phyloP scores from a whole-genome alignment of 2,329 filamentous ascomycete species.

The Botrytis squamosa region DNA sequence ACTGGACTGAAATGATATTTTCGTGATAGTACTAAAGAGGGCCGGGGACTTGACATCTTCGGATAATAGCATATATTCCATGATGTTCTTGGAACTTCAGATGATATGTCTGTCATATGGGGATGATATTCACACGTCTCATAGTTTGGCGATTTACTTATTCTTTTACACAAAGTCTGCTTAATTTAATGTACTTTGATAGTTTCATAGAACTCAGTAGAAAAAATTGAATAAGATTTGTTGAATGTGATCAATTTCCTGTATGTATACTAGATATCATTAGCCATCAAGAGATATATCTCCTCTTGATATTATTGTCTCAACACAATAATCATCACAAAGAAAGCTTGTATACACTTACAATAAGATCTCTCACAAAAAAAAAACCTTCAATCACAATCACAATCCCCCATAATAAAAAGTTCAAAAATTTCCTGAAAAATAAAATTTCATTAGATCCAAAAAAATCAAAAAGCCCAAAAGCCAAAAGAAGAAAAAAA shows the following conservation, averaged over 20 bases:
- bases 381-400: background rate
- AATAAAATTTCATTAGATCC: background rate
- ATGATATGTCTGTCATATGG: too few relatives aligned
- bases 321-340: rapidly evolving
- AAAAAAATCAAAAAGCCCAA: background rate
- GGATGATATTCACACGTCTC: background rate
- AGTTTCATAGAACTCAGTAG: too few relatives aligned
- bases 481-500: background rate
- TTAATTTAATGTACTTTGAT: too few relatives aligned
- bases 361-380: background rate
- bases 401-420: background rate
- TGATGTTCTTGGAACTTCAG: background rate
- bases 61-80: background rate
- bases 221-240: too few relatives aligned
- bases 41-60: background rate
- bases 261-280: background rate
- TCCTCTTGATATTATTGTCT: background rate
- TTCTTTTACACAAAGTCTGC: background rate
- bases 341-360: background rate
- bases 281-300: too few relatives aligned
- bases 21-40: background rate
- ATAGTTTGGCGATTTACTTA: background rate
- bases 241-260: too few relatives aligned
- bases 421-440: background rate
- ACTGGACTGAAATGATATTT: too few relatives aligned